These are phyloP conservation scores for Talaromyces marneffei DNA, from an alignment of 2,329 filamentous ascomycete genomes.

Conservation along the genomic window DNA sequence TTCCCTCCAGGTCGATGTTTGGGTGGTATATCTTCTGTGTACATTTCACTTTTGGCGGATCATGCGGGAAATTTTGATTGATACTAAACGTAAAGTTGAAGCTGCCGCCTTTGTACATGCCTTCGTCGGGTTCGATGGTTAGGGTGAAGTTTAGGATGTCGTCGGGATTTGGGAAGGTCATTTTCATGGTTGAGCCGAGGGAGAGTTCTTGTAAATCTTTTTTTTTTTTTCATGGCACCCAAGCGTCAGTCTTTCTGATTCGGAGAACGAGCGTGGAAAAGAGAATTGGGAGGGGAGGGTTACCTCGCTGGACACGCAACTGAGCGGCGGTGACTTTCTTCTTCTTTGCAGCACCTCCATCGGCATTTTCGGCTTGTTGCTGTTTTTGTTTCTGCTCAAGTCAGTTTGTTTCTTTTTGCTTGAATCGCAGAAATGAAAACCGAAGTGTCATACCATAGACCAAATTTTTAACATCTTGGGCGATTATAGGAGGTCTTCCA, in stretches of 20 bases:
- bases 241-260: not conserved
- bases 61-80: constrained; percentile 92
- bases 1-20: constrained; percentile 96
- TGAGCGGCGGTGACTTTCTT: constrained; percentile 98
- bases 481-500: not conserved
- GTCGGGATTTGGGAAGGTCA: constrained; percentile 53
- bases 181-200: constrained; percentile 52
- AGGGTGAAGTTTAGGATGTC: constrained; percentile 51
- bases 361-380: constrained; percentile 90
- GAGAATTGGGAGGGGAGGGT: no score
- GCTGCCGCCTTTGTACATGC: constrained; percentile 77
- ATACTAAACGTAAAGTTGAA: constrained; percentile 92
- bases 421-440: not conserved
- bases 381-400: constrained; percentile 64
- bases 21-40: constrained; percentile 98
- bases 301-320: constrained; percentile 92
- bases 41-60: constrained; percentile 95
- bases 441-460: not conserved
- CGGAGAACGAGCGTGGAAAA: not conserved
- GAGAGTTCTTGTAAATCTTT: constrained; percentile 44
- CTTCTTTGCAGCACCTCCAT: constrained; percentile 79
- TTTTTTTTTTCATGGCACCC: no score
- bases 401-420: not conserved
- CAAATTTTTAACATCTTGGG: constrained; percentile 3
- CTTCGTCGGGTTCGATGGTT: constrained; percentile 48